Conservation (phyloP, 352 stramenopile species). For the Aphanomyces cochlioides region DNA sequence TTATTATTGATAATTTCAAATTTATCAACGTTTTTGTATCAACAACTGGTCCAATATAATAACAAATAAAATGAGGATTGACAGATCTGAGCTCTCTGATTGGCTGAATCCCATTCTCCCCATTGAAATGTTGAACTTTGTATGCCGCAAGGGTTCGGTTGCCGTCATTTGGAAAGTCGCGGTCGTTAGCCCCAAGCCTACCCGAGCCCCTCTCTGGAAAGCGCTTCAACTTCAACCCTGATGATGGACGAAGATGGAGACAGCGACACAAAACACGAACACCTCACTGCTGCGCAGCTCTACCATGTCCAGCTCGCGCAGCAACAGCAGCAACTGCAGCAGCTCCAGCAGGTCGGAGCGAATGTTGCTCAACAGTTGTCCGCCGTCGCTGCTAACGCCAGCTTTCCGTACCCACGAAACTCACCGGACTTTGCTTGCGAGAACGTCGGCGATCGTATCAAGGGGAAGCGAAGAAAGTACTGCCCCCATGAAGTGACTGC, state of each 20-base stretch:
- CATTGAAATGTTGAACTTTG: conserved; percentile 10
- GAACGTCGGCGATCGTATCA: conserved; percentile 79
- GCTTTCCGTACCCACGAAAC: conserved; percentile 54
- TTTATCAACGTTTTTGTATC: background rate
- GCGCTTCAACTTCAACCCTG: conserved; percentile 15
- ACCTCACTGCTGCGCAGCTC: conserved; percentile 22
- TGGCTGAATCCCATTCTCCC: background rate
- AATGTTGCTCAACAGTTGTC: conserved; percentile 1
- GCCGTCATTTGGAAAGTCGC: background rate
- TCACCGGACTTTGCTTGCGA: conserved; percentile 74
- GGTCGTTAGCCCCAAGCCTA: conserved; percentile 17
- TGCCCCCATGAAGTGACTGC: conserved; percentile 83
- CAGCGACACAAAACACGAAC: conserved; percentile 3
- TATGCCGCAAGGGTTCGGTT: background rate
- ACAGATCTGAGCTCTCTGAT: background rate
- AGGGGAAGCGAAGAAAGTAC: conserved; percentile 78
- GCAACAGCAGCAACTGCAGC: conserved; percentile 27
- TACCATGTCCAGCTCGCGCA: conserved; percentile 30
- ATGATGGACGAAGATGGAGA: conserved; percentile 26
- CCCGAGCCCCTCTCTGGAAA: conserved; percentile 21
- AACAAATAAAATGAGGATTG: background rate
- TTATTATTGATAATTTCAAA: background rate
- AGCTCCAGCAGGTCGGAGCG: conserved; percentile 2
- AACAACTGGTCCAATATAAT: background rate
- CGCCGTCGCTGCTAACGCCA: conserved; percentile 11